Evolutionary conservation across 495 filamentous ascomycete species (phyloP).

Genomic region (Penicillium macrosclerotiorum): DNA sequence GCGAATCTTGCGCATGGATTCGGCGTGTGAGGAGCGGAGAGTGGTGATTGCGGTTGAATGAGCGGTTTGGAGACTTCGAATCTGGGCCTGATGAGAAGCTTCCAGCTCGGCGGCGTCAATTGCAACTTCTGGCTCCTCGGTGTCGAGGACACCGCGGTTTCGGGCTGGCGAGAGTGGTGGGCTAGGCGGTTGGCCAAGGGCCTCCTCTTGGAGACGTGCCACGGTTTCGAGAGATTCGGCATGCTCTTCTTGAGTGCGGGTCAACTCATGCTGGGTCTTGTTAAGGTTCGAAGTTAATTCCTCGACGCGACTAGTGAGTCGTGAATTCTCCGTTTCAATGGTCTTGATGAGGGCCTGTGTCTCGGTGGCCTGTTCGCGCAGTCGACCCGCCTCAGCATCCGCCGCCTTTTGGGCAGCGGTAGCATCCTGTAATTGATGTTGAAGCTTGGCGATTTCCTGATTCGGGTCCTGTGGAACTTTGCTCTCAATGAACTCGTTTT

Average conservation of each 20-base stretch:
- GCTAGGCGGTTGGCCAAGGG: constrained; percentile 38
- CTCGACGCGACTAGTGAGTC: constrained; percentile 31
- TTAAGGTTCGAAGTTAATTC: constrained; percentile 36
- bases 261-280: constrained; percentile 34
- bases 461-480: constrained; percentile 24
- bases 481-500: constrained; percentile 19
- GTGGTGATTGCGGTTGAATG: constrained; percentile 39
- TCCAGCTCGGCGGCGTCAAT: constrained; percentile 24
- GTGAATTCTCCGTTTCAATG: constrained; percentile 47
- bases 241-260: constrained; percentile 35
- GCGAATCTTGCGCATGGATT: constrained; percentile 40
- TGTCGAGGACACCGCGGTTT: constrained; percentile 6
- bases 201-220: constrained; percentile 86
- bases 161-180: constrained; percentile 28
- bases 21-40: constrained; percentile 42
- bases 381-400: constrained; percentile 33
- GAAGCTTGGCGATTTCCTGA: constrained; percentile 30
- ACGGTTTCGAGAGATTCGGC: constrained; percentile 61
- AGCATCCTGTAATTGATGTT: constrained; percentile 29
- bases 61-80: constrained; percentile 37
- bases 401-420: constrained; percentile 26
- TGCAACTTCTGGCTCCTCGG: constrained; percentile 5
- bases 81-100: constrained; percentile 37
- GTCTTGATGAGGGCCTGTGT: constrained; percentile 42
- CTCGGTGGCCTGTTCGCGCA: constrained; percentile 41